phyloP scores from a whole-genome alignment of 2,329 filamentous ascomycete genomes.

The Stemphylium vesicarium region DNA sequence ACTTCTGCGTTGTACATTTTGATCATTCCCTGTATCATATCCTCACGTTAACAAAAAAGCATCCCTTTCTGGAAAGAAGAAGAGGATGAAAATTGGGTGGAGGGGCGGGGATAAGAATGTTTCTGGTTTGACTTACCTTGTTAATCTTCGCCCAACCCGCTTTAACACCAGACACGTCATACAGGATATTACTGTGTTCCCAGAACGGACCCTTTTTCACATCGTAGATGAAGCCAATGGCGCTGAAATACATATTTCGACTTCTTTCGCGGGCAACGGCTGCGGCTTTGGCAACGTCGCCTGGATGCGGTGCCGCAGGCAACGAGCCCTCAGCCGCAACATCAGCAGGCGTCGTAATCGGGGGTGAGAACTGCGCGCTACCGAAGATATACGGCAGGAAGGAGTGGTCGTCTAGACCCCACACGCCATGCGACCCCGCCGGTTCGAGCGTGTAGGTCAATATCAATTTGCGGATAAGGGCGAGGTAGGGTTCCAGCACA shows the following conservation, averaged over 20 bases:
- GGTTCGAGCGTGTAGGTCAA: constrained; percentile 92
- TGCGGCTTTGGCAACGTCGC: constrained; percentile 62
- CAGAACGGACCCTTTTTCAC: constrained; percentile 97
- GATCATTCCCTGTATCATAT: constrained; percentile 79
- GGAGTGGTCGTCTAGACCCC: constrained; percentile 97
- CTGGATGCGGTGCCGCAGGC: constrained; percentile 69
- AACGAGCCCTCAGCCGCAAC: constrained; percentile 83
- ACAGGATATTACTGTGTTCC: constrained; percentile 90
- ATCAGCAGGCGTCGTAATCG: constrained; percentile 62
- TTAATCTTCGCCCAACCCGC: constrained; percentile 98
- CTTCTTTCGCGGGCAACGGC: constrained; percentile 51
- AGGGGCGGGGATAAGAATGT: too few relatives aligned
- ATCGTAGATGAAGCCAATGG: constrained; percentile 95
- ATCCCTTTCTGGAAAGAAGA: too few relatives aligned
- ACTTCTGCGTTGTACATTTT: constrained; percentile 99
- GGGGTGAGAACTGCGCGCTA: constrained; percentile 83
- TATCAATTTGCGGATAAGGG: constrained; percentile 81
- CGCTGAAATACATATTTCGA: constrained; percentile 83
- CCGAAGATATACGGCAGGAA: constrained; percentile 96
- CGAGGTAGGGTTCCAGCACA: constrained; percentile 84
- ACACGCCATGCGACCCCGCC: constrained; percentile 94
- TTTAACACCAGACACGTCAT: constrained; percentile 88
- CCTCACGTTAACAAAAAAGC: constrained; percentile 5
- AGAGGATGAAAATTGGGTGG: too few relatives aligned
- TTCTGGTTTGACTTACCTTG: too few relatives aligned